Base-by-base conservation (phyloP, 345 rosid genomes). In the Citrus australasica region DNA sequence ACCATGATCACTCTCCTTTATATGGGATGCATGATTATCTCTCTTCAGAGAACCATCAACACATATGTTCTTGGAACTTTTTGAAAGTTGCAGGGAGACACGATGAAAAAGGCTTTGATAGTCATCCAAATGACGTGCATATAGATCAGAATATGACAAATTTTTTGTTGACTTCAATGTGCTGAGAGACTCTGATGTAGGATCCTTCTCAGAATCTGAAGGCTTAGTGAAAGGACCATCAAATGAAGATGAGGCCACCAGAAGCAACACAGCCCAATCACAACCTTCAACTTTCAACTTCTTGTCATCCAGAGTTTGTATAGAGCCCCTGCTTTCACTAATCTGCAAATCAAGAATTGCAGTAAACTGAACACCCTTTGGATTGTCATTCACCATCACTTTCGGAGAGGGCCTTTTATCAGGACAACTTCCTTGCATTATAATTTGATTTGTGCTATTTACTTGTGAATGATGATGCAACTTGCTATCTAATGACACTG, bases 81-180 rank as follows among this genome's bases (percentile, higher is more conserved):
- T 82, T 22, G 85, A 90, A 69, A 96, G 94, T 82, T 86, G 89
- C 46, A 94, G 81, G 19, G 97, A 86, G 71, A 90, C 97, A 0
- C 99, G 91, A 59, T 88, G 89, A 88, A 91, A 96, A 81, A 94
- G 91, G n/a, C 83, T 84, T 83, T 89, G 98, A 85, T 91, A 96
- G 83, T 94, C 95, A 71, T 85, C 82, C 81, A 91, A 73, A 80
- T 96, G 99, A 65, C 76, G 93, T 58, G 85, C 79, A 60, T 88
- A 88, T 24, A 96, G 87, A 65, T 91, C 93, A 77, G 87, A 66
- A 83, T 90, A 92, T 5, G 98, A 88, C 9, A 89, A 73, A 35
- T 79, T 87, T 83, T 74, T 78, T 17, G 90, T 55, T 0, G 88
- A 81, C 62, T 84, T 76, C 83, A 96, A 77, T 69, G 80, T 81